Evolutionary conservation across 257 asterid species (phyloP).

Genomic region (Avicennia marina): DNA sequence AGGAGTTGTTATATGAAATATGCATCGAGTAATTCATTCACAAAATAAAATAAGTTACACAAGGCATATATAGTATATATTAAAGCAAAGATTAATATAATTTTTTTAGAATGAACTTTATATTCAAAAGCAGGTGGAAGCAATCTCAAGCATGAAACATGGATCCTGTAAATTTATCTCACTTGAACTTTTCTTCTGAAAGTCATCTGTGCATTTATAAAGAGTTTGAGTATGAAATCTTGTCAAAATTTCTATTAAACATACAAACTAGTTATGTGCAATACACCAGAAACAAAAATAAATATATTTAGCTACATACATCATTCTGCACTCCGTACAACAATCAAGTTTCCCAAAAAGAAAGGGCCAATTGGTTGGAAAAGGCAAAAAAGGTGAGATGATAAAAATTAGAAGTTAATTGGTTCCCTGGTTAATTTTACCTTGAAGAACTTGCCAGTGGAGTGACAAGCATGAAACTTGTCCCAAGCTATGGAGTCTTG

Average conservation of each 20-base stretch:
- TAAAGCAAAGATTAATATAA: no score
- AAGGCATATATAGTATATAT: no score
- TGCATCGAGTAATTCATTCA: not conserved
- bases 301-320: not conserved
- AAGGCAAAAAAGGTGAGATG: not conserved
- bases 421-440: conserved; percentile 19
- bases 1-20: no score
- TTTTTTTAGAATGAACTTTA: not conserved
- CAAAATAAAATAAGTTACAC: not conserved
- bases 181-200: not conserved
- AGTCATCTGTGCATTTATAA: not conserved
- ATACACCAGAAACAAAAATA: conserved; percentile 1
- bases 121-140: not conserved
- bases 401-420: not conserved
- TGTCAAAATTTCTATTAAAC: no score
- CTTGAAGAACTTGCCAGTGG: conserved; percentile 91
- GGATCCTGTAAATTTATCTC: not conserved
- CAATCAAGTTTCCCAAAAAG: not conserved
- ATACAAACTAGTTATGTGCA: not conserved
- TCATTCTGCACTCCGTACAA: not conserved
- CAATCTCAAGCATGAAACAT: not conserved
- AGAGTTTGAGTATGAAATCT: no score
- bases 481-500: conserved; percentile 72
- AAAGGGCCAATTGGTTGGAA: not conserved
- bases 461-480: conserved; percentile 68